phyloP scores from a whole-genome alignment of 2,329 filamentous ascomycete genomes.

The Trichoderma koningii region DNA sequence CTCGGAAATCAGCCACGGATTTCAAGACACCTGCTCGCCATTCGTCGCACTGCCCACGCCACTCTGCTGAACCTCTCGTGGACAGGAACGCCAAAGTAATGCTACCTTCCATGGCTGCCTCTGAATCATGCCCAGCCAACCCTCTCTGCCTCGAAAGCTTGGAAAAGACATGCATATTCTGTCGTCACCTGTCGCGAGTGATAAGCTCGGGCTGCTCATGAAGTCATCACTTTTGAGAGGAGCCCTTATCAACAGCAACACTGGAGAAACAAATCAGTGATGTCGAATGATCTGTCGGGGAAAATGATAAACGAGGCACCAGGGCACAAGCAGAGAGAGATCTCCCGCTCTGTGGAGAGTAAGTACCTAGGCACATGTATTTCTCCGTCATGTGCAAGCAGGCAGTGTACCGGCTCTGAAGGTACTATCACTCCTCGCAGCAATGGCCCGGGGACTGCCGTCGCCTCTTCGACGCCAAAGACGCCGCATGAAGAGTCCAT shows the following conservation, averaged over 20 bases:
- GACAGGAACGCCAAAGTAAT: not conserved
- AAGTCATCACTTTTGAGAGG: slow-evolving; percentile 6
- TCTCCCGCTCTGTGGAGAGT: slow-evolving; percentile 2
- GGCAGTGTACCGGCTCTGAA: not conserved
- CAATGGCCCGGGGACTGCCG: slow-evolving; percentile 3
- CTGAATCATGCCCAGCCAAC: not conserved
- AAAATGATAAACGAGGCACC: slow-evolving; percentile 3
- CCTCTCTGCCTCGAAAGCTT: not conserved
- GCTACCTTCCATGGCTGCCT: not conserved
- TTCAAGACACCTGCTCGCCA: not conserved
- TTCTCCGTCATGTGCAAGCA: slow-evolving; percentile 25
- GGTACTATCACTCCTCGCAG: not conserved
- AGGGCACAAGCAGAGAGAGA: not conserved
- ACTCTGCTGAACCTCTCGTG: not conserved
- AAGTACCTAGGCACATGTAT: slow-evolving; percentile 17
- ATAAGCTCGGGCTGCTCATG: slow-evolving; percentile 5
- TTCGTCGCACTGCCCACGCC: slow-evolving; percentile 4
- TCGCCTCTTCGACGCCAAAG: not conserved
- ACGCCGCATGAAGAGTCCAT: slow-evolving; percentile 13
- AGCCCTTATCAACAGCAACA: slow-evolving; percentile 11
- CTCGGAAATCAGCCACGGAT: slow-evolving; percentile 20
- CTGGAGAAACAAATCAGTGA: not conserved
- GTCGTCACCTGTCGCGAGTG: not conserved
- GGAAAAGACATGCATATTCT: slow-evolving; percentile 6
- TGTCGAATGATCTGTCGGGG: slow-evolving; percentile 2